Evolutionary conservation across 257 asterid species (phyloP).

Genomic region (Solanum medicagineum): DNA sequence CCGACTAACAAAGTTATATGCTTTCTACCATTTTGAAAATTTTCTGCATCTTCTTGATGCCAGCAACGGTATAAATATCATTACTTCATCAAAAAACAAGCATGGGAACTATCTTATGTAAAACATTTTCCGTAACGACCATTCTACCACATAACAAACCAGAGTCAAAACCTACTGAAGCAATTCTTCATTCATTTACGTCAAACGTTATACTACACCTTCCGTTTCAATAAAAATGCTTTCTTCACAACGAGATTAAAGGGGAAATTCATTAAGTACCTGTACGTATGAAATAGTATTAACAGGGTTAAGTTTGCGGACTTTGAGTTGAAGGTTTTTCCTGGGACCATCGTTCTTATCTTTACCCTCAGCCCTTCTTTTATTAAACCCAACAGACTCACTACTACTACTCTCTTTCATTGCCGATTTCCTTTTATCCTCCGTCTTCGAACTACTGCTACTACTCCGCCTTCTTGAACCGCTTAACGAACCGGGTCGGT

Average conservation of each 20-base stretch:
- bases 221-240: neutral
- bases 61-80: neutral
- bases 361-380: slow-evolving; percentile 80
- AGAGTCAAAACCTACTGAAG: neutral
- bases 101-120: neutral
- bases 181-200: neutral
- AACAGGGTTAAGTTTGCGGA: slow-evolving; percentile 63
- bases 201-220: neutral
- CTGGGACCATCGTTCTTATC: slow-evolving; percentile 41
- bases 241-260: neutral
- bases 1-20: neutral
- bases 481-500: slow-evolving; percentile 19
- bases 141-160: neutral
- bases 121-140: neutral
- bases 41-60: neutral
- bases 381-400: slow-evolving; percentile 47
- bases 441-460: slow-evolving; percentile 1
- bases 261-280: slow-evolving; percentile 16
- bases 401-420: slow-evolving; percentile 35
- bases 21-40: neutral
- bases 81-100: neutral
- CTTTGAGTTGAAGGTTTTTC: slow-evolving; percentile 58
- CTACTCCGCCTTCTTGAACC: slow-evolving; percentile 16
- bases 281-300: slow-evolving; percentile 75
- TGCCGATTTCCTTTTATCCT: slow-evolving; percentile 19